Evolutionary conservation across 345 rosid genomes (phyloP).

Genomic region (Diplotaxis tenuifolia): DNA sequence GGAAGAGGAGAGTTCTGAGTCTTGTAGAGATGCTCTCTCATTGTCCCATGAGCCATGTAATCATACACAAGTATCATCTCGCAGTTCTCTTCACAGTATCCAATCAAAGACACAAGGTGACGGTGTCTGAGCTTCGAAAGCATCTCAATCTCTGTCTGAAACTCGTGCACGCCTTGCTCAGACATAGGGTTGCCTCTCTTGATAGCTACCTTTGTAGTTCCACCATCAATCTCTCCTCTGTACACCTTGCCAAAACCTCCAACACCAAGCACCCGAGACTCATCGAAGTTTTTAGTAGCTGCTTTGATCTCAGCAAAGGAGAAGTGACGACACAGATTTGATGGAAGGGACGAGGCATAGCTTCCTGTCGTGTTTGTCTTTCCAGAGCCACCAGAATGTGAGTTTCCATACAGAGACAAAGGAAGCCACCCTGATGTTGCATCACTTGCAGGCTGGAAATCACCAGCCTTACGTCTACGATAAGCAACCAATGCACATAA

Average conservation of each 20-base stretch:
- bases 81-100: conserved; percentile 50
- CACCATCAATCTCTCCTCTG: conserved; percentile 89
- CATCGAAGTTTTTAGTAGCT: conserved; percentile 95
- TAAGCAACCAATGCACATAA: background rate
- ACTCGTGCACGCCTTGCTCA: conserved; percentile 95
- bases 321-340: conserved; percentile 96
- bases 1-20: conserved; percentile 81
- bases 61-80: conserved; percentile 98
- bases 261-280: conserved; percentile 80
- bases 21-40: conserved; percentile 95
- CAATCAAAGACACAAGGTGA: background rate
- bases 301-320: conserved; percentile 92
- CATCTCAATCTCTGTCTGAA: conserved; percentile 66
- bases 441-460: conserved; percentile 34
- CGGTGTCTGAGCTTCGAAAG: background rate
- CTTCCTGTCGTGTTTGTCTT: conserved; percentile 57
- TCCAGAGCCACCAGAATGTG: conserved; percentile 77
- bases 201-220: conserved; percentile 84
- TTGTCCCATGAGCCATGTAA: conserved; percentile 90
- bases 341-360: conserved; percentile 85
- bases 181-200: conserved; percentile 98
- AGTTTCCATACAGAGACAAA: conserved; percentile 85
- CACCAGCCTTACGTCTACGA: conserved; percentile 35
- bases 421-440: conserved; percentile 76
- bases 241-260: conserved; percentile 99